Evolutionary conservation across 768 basidiomycete genomes (phyloP), one percentile per base, ranked within the genome.

Genomic region (Pholiota conissans): DNA sequence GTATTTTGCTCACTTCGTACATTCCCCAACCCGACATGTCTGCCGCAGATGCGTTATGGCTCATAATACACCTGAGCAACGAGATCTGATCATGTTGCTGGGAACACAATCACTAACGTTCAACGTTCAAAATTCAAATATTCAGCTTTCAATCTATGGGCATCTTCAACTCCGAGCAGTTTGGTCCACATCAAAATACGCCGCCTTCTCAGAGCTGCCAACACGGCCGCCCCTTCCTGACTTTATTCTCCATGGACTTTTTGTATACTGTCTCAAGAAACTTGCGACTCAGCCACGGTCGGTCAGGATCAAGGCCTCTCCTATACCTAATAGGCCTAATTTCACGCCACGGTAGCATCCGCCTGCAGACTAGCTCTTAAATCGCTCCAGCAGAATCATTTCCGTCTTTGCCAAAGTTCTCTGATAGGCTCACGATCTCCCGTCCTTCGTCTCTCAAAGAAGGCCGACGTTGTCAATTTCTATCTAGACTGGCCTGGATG

Each of bases 121-220:
- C 30, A 39, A n/a, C n/a, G n/a, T n/a, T n/a, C n/a, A n/a, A n/a
- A n/a, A n/a, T n/a, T n/a, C n/a, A n/a, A n/a, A n/a, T n/a, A n/a
- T n/a, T n/a, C n/a, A n/a, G n/a, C n/a, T n/a, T n/a, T n/a, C n/a
- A n/a, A n/a, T n/a, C n/a, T n/a, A n/a, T n/a, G n/a, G n/a, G n/a
- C n/a, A n/a, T n/a, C n/a, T n/a, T 9, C 35, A 24, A 46, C 55
- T 53, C 59, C 45, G 51, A 49, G 13, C 50, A 24, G 47, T 27
- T 26, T 48, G 49, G 57, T 46, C 29, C 16, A 20, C 45, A 46
- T 58, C 57, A 55, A 53, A 58, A 47, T 49, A 37, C 55, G 57
- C 57, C 57, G 47, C 59, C 59, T 63, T 63, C 59, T 55, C 39
- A 34, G 42, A 45, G 20, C 35, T 63, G 55, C 57, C 42, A 51